Evolutionary conservation across 2,329 filamentous ascomycete species (phyloP).

Genomic region (Scytalidium sp.): DNA sequence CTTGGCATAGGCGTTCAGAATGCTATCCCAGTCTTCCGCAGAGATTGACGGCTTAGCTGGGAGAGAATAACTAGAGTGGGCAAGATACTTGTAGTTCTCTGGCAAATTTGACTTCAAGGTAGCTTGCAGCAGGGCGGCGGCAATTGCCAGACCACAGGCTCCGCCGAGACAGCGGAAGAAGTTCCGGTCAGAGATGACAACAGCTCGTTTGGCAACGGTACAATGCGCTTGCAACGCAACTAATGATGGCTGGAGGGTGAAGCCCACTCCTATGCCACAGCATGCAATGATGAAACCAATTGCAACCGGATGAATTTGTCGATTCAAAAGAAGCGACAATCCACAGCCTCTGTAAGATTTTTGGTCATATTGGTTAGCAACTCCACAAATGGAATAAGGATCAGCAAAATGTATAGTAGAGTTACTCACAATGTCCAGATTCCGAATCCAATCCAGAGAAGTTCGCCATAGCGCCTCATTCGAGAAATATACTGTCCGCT

Average conservation of each 20-base stretch:
- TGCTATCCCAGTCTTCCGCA: slow-evolving; percentile 21
- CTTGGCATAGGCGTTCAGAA: slow-evolving; percentile 44
- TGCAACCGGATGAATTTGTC: slow-evolving; percentile 28
- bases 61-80: background rate
- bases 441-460: slow-evolving; percentile 34
- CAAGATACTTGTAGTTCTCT: background rate
- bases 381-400: slow-evolving; percentile 33
- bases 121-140: slow-evolving; percentile 39
- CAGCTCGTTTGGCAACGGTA: slow-evolving; percentile 50
- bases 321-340: slow-evolving; percentile 36
- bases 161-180: slow-evolving; percentile 57
- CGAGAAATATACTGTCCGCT: slow-evolving; percentile 54
- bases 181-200: slow-evolving; percentile 58
- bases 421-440: slow-evolving; percentile 28
- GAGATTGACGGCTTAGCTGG: background rate
- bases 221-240: slow-evolving; percentile 54
- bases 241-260: slow-evolving; percentile 39
- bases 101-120: background rate
- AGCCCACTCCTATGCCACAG: slow-evolving; percentile 49
- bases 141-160: slow-evolving; percentile 50
- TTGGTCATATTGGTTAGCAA: too few relatives aligned
- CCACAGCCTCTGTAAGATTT: background rate
- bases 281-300: slow-evolving; percentile 43
- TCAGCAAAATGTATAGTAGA: slow-evolving; percentile 46
- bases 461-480: slow-evolving; percentile 26